Conservation (phyloP, 495 filamentous ascomycete species). For the Trichocladium antarcticum region DNA sequence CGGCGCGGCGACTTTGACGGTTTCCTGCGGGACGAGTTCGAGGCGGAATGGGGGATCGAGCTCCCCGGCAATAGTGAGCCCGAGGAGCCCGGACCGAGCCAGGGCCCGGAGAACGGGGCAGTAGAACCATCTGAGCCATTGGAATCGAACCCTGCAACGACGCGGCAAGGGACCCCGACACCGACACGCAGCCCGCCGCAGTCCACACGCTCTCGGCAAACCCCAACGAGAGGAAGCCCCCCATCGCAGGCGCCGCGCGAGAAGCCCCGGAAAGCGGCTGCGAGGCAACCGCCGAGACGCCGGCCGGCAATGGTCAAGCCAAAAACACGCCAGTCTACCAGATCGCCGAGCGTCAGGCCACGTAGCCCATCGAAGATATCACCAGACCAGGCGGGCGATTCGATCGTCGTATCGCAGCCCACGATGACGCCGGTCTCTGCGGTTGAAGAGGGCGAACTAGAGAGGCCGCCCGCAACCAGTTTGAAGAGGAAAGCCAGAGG, state of each 20-base stretch:
- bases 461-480: not conserved
- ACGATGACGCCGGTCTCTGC: not conserved
- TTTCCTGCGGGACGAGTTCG: constrained; percentile 54
- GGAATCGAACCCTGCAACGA: too few species aligned
- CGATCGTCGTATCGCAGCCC: not conserved
- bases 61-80: constrained; percentile 20
- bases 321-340: not conserved
- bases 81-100: not conserved
- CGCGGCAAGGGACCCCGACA: too few species aligned
- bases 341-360: not conserved
- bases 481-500: too few species aligned
- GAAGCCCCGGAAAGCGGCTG: too few species aligned
- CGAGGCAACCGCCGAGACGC: too few species aligned
- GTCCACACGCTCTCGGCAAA: too few species aligned
- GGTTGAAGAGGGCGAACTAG: not conserved
- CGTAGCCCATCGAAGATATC: not conserved
- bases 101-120: too few species aligned
- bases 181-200: too few species aligned
- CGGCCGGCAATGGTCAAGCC: not conserved
- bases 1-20: constrained; percentile 57
- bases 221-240: too few species aligned
- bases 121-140: too few species aligned
- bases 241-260: too few species aligned
- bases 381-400: not conserved
- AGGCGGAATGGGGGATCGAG: constrained; percentile 61